phyloP scores from a whole-genome alignment of 176 grass and related monocot species.

The Carex pumila region DNA sequence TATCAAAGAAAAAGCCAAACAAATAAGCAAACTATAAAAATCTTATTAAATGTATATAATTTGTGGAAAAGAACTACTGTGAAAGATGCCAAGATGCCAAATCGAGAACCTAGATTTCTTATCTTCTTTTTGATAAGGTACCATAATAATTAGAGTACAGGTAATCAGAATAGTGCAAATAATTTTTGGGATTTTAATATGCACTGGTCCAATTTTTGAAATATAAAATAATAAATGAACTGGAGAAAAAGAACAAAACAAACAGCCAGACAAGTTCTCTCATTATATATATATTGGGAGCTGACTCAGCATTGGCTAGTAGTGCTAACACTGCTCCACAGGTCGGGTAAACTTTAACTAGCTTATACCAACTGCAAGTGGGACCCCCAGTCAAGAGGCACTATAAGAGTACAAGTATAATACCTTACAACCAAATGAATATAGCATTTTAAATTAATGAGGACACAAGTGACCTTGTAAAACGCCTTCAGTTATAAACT shows the following conservation, averaged over 20 bases:
- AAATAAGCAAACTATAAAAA: background rate
- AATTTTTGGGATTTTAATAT: background rate
- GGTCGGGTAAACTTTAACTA: background rate
- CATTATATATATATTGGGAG: background rate
- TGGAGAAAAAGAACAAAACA: background rate
- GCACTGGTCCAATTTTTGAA: background rate
- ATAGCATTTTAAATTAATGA: background rate
- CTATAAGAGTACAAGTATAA: background rate
- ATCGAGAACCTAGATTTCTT: background rate
- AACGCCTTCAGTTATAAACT: background rate
- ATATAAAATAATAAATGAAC: background rate
- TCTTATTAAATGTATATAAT: background rate
- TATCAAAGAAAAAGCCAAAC: background rate
- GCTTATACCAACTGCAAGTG: background rate
- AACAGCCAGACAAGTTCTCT: background rate
- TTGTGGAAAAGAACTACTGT: background rate
- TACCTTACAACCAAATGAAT: background rate
- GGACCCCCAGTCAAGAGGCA: background rate
- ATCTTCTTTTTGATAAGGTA: background rate
- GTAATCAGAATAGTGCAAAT: background rate
- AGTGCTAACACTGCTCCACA: background rate
- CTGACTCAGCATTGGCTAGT: background rate
- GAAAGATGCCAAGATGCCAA: constrained; percentile 4
- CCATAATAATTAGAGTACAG: background rate
- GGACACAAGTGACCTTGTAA: background rate